Evolutionary conservation across 2,329 filamentous ascomycete genomes (phyloP).

Genomic region (Xylariaceae sp.): DNA sequence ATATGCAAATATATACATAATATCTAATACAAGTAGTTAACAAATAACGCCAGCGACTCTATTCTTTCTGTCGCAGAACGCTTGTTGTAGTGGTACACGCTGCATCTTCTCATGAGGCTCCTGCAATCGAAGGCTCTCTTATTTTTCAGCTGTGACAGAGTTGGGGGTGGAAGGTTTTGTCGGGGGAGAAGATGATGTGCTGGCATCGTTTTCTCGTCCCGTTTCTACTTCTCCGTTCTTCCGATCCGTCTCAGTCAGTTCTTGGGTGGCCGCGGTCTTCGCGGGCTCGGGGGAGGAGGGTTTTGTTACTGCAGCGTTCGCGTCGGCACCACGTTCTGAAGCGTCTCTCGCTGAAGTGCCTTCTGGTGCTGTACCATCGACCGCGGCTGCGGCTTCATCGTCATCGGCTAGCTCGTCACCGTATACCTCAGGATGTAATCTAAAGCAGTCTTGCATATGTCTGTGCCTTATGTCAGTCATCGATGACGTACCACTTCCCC

Average conservation of each 20-base stretch:
- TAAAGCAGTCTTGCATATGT: constrained; percentile 97
- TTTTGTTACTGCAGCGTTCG: constrained; percentile 36
- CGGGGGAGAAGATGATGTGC: neutral
- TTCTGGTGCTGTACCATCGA: constrained; percentile 32
- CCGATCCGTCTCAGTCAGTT: constrained; percentile 15
- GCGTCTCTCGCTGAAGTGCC: constrained; percentile 36
- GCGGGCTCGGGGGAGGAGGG: constrained; percentile 15
- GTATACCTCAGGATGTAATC: constrained; percentile 90
- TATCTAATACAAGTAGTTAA: constrained; percentile 20
- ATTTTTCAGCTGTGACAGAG: constrained; percentile 3
- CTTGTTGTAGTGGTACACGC: constrained; percentile 19
- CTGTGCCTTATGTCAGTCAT: constrained; percentile 52
- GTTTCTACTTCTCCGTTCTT: constrained; percentile 19
- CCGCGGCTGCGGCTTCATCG: constrained; percentile 46
- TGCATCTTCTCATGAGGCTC: neutral
- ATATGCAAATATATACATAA: constrained; percentile 27
- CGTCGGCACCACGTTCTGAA: constrained; percentile 14
- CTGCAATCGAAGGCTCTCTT: neutral
- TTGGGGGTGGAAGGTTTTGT: neutral
- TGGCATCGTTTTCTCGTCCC: neutral
- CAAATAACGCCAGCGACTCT: constrained; percentile 14
- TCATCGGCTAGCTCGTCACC: constrained; percentile 86
- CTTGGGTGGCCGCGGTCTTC: constrained; percentile 4
- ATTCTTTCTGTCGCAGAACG: constrained; percentile 9
- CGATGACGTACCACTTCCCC: constrained; percentile 39